These are phyloP conservation scores for Phyllachora maydis DNA, from an alignment of 2,329 filamentous ascomycete genomes.

Conservation along the genomic window DNA sequence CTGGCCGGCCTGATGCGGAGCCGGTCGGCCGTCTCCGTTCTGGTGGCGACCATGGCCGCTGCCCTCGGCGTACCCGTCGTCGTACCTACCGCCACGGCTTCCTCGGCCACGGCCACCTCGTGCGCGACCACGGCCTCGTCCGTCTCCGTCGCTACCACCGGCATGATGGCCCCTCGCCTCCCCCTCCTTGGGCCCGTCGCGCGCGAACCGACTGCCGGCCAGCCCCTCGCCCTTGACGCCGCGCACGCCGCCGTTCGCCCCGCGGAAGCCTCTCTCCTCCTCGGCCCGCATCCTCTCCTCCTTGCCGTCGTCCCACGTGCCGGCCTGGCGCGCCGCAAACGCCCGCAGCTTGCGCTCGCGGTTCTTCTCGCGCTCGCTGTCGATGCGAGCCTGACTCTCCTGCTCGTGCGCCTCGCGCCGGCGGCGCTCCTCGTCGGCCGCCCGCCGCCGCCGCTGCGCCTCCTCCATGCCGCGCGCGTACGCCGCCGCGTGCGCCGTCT, in stretches of 20 bases:
- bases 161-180: constrained; percentile 6
- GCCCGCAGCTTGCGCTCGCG: constrained; percentile 39
- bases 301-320: constrained; percentile 39
- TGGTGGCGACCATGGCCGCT: constrained; percentile 4
- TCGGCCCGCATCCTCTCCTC: constrained; percentile 18
- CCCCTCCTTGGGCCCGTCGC: no score
- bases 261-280: constrained; percentile 17
- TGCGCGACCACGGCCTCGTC: constrained; percentile 6
- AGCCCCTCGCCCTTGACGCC: constrained; percentile 19
- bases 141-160: constrained; percentile 10
- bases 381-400: constrained; percentile 13
- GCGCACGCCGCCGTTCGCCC: constrained; percentile 16
- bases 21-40: constrained; percentile 4
- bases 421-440: constrained; percentile 28
- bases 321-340: constrained; percentile 27
- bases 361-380: constrained; percentile 39
- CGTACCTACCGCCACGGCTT: constrained; percentile 2
- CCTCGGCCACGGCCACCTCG: constrained; percentile 6
- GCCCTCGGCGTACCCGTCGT: constrained; percentile 3
- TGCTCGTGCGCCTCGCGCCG: constrained; percentile 25
- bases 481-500: constrained; percentile 30
- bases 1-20: constrained; percentile 4
- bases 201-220: constrained; percentile 20
- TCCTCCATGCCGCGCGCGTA: constrained; percentile 35
- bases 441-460: constrained; percentile 24